These are phyloP conservation scores for Colletotrichum lini DNA, from an alignment of 2,329 filamentous ascomycete genomes.

Conservation along the genomic window DNA sequence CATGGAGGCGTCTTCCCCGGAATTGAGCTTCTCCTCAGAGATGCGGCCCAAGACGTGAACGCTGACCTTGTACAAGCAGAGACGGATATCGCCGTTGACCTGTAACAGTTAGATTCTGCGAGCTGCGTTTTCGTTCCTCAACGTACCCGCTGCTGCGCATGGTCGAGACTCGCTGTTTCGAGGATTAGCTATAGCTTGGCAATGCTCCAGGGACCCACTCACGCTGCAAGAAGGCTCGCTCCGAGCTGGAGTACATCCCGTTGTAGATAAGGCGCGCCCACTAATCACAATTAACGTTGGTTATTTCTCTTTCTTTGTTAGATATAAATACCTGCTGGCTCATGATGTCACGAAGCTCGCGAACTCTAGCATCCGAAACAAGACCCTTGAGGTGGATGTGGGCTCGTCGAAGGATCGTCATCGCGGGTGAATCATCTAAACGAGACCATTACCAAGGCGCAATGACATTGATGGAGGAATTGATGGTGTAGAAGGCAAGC, in stretches of 20 bases:
- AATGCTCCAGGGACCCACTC: not conserved
- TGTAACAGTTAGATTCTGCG: not conserved
- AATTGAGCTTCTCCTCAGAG: conserved; percentile 66
- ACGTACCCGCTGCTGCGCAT: conserved; percentile 27
- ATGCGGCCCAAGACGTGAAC: conserved; percentile 63
- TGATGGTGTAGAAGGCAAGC: conserved; percentile 55
- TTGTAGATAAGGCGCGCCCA: conserved; percentile 54
- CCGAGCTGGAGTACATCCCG: conserved; percentile 68
- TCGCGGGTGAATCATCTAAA: too few relatives aligned
- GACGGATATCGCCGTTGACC: conserved; percentile 47
- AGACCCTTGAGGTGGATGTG: conserved; percentile 66
- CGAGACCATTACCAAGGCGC: too few relatives aligned
- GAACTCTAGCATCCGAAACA: conserved; percentile 49
- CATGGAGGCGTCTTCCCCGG: conserved; percentile 64
- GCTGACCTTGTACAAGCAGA: conserved; percentile 56
- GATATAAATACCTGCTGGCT: conserved; percentile 52
- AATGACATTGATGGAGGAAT: conserved; percentile 12
- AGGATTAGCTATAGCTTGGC: too few relatives aligned
- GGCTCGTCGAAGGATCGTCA: conserved; percentile 48
- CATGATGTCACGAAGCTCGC: conserved; percentile 70
- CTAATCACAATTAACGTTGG: too few relatives aligned
- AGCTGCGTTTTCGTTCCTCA: too few relatives aligned
- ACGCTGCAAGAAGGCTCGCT: conserved; percentile 35
- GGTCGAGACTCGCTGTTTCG: conserved; percentile 37
- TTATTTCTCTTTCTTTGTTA: too few relatives aligned